Evolutionary conservation across 2,329 filamentous ascomycete species (phyloP), one percentile per base, ranked within the genome.

Genomic region (Thermomyces lanuginosus): DNA sequence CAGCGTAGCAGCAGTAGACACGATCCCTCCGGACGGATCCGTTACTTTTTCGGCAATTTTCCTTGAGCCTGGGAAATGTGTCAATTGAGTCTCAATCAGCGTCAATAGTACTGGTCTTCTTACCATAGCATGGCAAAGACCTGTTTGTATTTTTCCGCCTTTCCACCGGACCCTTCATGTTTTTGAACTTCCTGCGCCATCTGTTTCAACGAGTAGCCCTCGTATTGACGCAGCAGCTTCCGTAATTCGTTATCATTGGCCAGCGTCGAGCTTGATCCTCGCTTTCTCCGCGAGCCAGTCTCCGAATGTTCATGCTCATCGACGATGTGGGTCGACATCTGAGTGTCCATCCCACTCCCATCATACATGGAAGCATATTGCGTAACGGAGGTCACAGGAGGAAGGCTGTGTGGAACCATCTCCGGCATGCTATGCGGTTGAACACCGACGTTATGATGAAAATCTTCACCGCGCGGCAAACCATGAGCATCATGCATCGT

Each of bases 1-100:
- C 83, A 24, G 86, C 89, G 51, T 98, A 98, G 49, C 84, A 84
- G 33, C 84, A 82, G 52, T 95, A 98, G 2, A 98, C 89, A 32
- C 86, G 69, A 37, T 89, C 89, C 42, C 89, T 69, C 5, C 89
- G 83, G 1, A 95, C 86, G 4, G 89, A 93, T 10, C 53, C 55
- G 34, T 40, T 55, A 30, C 52, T 58, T 40, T 56, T 58, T 24
- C 52, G 46, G 30, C 58, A 61, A 28, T 57, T 61, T 35, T 61
- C 56, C 33, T 51, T 53, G 37, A 63, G 38, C 59, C 58, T 62
- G 34, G 9, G 27, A 18, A 12, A 16, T 20, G 12, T 21, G n/a
- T 11, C 10, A 20, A 11, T 29, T 45, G 15, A 39, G 30, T 19
- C 31, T 28, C 4, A 21, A 8, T 16, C n/a, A 11, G 15, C 11